A percentile compares a stretch with the other conserved stretches of the same genome.
Conservation (phyloP, 2,329 filamentous ascomycete genomes). For the Colletotrichum higginsianum region DNA sequence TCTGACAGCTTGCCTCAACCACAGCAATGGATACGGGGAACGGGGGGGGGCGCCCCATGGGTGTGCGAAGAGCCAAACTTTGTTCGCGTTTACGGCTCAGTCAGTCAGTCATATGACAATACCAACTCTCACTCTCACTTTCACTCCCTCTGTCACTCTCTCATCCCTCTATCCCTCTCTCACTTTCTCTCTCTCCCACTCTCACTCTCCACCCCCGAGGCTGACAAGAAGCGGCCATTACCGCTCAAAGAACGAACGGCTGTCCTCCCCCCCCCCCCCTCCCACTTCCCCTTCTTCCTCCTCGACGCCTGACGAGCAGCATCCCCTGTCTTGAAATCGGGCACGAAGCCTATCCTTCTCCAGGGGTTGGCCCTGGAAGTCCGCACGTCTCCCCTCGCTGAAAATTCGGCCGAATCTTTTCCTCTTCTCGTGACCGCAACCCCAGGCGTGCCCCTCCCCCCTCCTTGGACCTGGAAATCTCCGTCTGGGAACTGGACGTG, state of each 20-base stretch:
- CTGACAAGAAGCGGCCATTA: background rate
- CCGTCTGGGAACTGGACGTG: slow-evolving; percentile 3
- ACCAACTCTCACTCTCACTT: too few relatives aligned
- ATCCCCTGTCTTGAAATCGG: slow-evolving; percentile 7
- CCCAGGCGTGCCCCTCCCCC: slow-evolving; percentile 8
- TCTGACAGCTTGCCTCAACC: slow-evolving; percentile 30
- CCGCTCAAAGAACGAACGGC: background rate
- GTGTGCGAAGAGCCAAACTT: background rate
- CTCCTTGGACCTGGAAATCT: slow-evolving; percentile 13
- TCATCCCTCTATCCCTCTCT: background rate
- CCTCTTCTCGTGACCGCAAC: slow-evolving; percentile 14
- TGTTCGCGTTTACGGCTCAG: background rate
- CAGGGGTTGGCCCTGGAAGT: background rate
- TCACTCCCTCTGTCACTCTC: background rate
- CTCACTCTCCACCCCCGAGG: background rate
- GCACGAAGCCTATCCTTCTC: background rate
- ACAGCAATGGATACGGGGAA: background rate
- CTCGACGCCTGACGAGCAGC: slow-evolving; percentile 10
- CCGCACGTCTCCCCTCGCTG: background rate
- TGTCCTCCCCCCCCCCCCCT: background rate
- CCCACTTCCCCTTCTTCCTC: background rate
- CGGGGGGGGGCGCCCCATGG: background rate
- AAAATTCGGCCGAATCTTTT: slow-evolving; percentile 34
- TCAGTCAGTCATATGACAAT: too few relatives aligned
- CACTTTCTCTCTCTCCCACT: background rate